Evolutionary conservation across 331 rosid species (phyloP), one percentile per base, ranked within the genome.

Genomic region (Rosa hybrid): DNA sequence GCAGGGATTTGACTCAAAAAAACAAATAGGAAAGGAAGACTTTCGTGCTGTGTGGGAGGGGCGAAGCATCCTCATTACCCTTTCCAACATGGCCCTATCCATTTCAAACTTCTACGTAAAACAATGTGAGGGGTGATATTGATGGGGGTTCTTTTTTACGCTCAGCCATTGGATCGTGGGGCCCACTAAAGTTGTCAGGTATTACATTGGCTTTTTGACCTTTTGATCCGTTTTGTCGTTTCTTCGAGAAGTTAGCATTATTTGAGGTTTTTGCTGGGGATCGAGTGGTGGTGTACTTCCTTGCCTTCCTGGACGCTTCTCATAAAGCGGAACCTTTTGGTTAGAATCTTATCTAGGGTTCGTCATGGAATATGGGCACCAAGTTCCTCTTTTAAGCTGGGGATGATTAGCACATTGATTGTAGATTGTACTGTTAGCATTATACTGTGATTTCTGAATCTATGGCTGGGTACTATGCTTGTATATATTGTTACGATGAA

Each of bases 51-150:
- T 18, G 80, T 23, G 44, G 21, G 74, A 59, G 4, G 10, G 34
- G 72, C 20, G 90, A 88, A 85, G 80, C 89, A 30, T 86, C 90
- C 70, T 60, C 4, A 48, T 38, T 7, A 45, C 50, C 9, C 23
- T 41, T 14, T 12, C 11, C 0, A 13, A 13, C 1, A 21, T 23
- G 48, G 56, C 57, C 75, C 68, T 27, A 56, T 70, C 69, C 57
- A 45, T 42, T 39, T 16, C 44, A 12, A 27, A 17, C 80, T 69
- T 78, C 12, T 42, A 57, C 81, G 59, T 21, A 18, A 30, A 46
- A 14, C n/a, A 27, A 4, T 10, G 17, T 62, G 11, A 27, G 74
- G 23, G 2, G 5, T 68, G 14, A 2, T 11, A 45, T 45, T 59
- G 53, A 49, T 49, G 46, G 18, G 30, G 30, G 30, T 6, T 44